Base-by-base conservation (phyloP, 306 rosid genomes). In the Luffa acutangula region DNA sequence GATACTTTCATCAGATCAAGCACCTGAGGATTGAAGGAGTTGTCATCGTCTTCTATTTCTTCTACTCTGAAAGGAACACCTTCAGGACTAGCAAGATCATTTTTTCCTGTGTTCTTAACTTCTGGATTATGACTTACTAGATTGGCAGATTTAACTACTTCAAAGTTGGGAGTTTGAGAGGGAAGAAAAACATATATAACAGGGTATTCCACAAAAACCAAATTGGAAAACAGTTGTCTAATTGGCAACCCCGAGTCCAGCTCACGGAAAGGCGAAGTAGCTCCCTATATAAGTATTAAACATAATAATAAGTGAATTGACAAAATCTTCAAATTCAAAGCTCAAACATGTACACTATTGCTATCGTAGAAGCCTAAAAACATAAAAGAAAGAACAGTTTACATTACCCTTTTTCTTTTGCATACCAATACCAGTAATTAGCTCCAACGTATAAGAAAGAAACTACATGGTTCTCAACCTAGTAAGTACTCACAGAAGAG, bases 191-290 rank as follows among this genome's bases (percentile, higher is more conserved):
- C 93, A 86, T 86, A 77, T 58, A 96, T 84, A 60, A 91, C 85
- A 63, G 99, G 99, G 86, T 89, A 92, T 87, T 92, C 98, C 90
- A 95, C 81, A 71, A 95, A 79, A 69, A 81, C 85, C 58, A 84
- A 42, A 76, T 89, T 83, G 51, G 88, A 81, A 79, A 96, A 82
- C 80, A 91, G 96, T 77, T 91, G 86, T 87, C 89, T 87, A 76
- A 96, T 87, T 69, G 98, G 98, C 75, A 80, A 84, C 21, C 84
- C 85, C 79, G 83, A n/a, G 72, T 90, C 93, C 80, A 96, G 81
- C 83, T 90, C 94, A 82, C 85, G 84, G 77, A 89, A 95, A 25
- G 92, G 88, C 79, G 94, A 90, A 64, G 36, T 86, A 14, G 88
- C 75, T 41, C 91, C 93, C 97, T 93, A 88, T 15, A 87, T 81